These are phyloP conservation scores for Fusarium xylarioides DNA, from an alignment of 2,329 filamentous ascomycete genomes.

Conservation along the genomic window DNA sequence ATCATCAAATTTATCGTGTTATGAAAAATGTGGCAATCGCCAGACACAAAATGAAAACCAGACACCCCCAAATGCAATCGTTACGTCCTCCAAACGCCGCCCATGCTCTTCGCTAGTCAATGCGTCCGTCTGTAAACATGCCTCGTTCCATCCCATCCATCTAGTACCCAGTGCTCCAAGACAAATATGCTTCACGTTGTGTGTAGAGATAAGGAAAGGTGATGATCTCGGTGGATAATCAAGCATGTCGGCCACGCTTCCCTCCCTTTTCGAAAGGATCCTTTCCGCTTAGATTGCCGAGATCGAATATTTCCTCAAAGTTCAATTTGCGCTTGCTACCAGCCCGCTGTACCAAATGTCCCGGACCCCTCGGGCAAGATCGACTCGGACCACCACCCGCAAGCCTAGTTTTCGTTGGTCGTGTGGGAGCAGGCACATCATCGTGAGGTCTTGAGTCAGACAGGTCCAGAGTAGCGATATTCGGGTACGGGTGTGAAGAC, in stretches of 20 bases:
- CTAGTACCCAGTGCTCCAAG: constrained; percentile 38
- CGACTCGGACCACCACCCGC: constrained; percentile 37
- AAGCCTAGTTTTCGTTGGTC: constrained; percentile 45
- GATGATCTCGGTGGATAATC: constrained; percentile 8
- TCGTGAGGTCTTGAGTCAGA: constrained; percentile 61
- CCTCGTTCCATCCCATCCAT: constrained; percentile 42
- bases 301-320: constrained; percentile 78
- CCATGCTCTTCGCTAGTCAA: constrained; percentile 49
- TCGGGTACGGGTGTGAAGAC: constrained; percentile 68
- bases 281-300: constrained; percentile 68
- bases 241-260: constrained; percentile 62
- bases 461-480: constrained; percentile 68
- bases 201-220: constrained; percentile 17
- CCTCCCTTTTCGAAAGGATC: constrained; percentile 62
- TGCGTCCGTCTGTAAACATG: constrained; percentile 48
- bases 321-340: constrained; percentile 79
- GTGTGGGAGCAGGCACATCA: constrained; percentile 40
- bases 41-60: constrained; percentile 31
- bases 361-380: constrained; percentile 40
- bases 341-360: constrained; percentile 68
- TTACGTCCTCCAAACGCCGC: constrained; percentile 51
- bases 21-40: constrained; percentile 30
- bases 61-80: constrained; percentile 42
- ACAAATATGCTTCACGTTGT: constrained; percentile 22
- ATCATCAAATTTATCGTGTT: constrained; percentile 27